These are phyloP conservation scores for Vicia villosa DNA, from an alignment of 306 rosid genomes.

Conservation along the genomic window DNA sequence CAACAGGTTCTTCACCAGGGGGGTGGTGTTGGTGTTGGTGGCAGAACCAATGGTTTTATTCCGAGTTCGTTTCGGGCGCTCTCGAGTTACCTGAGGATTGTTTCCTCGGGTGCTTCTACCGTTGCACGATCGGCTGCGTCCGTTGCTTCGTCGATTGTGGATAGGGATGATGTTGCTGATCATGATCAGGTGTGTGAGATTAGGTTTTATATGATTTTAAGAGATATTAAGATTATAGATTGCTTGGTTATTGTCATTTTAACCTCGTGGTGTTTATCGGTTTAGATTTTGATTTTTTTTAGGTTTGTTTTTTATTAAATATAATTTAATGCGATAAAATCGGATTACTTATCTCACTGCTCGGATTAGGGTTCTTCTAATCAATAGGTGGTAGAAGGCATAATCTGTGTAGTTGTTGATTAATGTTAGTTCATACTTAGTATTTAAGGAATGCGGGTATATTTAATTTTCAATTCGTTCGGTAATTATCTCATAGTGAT, in stretches of 20 bases:
- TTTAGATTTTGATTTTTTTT: conserved; percentile 5
- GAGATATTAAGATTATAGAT: conserved; percentile 6
- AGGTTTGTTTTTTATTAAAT: conserved; percentile 33
- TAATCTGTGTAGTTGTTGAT: neutral
- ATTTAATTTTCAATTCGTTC: neutral
- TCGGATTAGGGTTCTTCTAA: conserved; percentile 14
- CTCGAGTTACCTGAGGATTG: conserved; percentile 83
- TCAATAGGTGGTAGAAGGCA: neutral
- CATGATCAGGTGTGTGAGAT: conserved; percentile 70
- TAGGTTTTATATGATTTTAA: conserved; percentile 23
- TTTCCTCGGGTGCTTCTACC: conserved; percentile 91
- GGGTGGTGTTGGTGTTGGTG: conserved; percentile 50
- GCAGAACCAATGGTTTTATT: conserved; percentile 66
- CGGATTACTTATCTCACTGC: conserved; percentile 5
- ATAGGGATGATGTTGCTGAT: conserved; percentile 68
- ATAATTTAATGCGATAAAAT: conserved; percentile 4
- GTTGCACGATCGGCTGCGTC: conserved; percentile 96
- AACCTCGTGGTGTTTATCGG: conserved; percentile 4
- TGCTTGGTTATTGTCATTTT: conserved; percentile 15
- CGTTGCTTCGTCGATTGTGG: conserved; percentile 86
- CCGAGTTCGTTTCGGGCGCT: conserved; percentile 84
- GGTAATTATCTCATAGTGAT: conserved; percentile 3
- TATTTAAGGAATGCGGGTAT: neutral
- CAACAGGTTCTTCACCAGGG: conserved; percentile 60
- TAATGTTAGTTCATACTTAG: neutral